Percentiles rank a stretch among this genome's conserved stretches.
Evolutionary conservation across 495 filamentous ascomycete species (phyloP).

Genomic region (Tuber aestivum): DNA sequence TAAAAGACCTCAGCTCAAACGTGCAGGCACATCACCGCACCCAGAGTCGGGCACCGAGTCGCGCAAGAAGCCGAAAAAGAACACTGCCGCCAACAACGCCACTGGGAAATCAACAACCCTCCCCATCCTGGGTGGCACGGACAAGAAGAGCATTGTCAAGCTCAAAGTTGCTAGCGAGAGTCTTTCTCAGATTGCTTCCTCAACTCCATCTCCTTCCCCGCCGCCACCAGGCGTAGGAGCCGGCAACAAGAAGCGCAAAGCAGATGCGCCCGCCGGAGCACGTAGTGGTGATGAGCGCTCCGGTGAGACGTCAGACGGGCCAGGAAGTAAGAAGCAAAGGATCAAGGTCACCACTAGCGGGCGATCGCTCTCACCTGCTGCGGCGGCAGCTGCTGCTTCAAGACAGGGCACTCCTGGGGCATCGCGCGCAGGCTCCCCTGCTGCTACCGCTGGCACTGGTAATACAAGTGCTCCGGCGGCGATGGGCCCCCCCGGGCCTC

Average conservation of each 20-base stretch:
- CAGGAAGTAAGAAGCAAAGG: constrained; percentile 57
- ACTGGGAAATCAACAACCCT: constrained; percentile 31
- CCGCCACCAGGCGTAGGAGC: constrained; percentile 48
- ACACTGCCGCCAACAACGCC: constrained; percentile 46
- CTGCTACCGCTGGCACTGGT: constrained; percentile 33
- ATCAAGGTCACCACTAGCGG: constrained; percentile 52
- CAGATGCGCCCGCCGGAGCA: constrained; percentile 53
- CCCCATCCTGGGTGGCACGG: constrained; percentile 20
- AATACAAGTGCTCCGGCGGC: constrained; percentile 47
- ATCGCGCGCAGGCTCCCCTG: background rate
- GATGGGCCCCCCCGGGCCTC: constrained; percentile 48
- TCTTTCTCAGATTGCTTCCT: constrained; percentile 44
- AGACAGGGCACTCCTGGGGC: constrained; percentile 51
- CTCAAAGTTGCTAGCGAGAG: constrained; percentile 44
- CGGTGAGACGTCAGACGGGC: constrained; percentile 69
- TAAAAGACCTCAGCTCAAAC: constrained; percentile 67
- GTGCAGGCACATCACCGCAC: constrained; percentile 74
- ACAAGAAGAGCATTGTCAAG: constrained; percentile 47
- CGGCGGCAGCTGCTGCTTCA: constrained; percentile 47
- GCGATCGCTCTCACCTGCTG: constrained; percentile 40
- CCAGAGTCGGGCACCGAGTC: constrained; percentile 76
- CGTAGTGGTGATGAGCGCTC: constrained; percentile 76
- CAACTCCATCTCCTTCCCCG: constrained; percentile 42
- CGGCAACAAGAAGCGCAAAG: constrained; percentile 44
- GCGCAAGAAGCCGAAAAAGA: constrained; percentile 82